These are phyloP conservation scores for Saccharomycopsis capsularis DNA, from an alignment of 805 yeast genomes.

Conservation along the genomic window DNA sequence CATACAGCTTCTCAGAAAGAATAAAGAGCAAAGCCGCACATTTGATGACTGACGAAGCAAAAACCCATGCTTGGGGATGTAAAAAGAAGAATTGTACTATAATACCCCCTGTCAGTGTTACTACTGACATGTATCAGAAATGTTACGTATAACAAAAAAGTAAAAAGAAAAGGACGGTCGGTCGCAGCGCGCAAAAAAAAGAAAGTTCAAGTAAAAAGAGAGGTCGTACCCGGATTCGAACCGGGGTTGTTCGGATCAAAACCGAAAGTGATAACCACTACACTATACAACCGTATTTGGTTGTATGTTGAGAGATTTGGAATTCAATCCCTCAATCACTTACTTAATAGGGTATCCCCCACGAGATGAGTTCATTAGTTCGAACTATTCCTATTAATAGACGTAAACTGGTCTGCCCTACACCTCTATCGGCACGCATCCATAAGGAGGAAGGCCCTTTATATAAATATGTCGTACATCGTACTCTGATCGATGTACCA, in stretches of 20 bases:
- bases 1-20: neutral
- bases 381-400: neutral
- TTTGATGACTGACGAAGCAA: no score
- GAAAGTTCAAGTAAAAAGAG: slow-evolving; percentile 22
- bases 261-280: slow-evolving; percentile 57
- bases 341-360: neutral
- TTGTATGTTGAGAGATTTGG: neutral
- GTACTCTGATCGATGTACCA: no score
- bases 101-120: neutral
- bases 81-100: neutral
- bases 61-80: neutral
- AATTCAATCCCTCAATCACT: neutral
- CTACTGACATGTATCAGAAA: neutral
- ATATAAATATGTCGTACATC: no score
- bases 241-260: slow-evolving; percentile 66
- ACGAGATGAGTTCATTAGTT: no score
- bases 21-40: neutral
- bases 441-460: neutral
- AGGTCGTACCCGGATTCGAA: slow-evolving; percentile 85
- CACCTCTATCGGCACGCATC: neutral
- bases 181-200: no score
- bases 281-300: slow-evolving; percentile 42
- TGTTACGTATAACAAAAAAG: no score
- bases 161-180: neutral
- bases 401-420: neutral